phyloP scores from a whole-genome alignment of 768 basidiomycete genomes.

The Suillus fuscotomentosus region DNA sequence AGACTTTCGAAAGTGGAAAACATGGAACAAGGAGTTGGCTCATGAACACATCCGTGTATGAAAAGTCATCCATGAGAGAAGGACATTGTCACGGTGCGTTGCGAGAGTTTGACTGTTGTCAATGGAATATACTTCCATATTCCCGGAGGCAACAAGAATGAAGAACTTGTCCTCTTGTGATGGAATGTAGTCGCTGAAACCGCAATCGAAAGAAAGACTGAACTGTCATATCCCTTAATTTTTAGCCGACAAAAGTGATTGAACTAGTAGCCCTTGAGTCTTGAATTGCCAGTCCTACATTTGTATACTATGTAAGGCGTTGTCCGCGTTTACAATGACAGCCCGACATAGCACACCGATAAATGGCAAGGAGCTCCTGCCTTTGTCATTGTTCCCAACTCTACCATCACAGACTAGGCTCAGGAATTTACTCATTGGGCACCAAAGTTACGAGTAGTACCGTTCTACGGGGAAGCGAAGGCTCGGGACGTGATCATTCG shows the following conservation, averaged over 20 bases:
- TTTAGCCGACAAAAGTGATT: neutral
- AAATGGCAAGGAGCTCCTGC: constrained; percentile 68
- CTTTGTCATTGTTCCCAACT: constrained; percentile 93
- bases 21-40: neutral
- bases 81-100: constrained; percentile 35
- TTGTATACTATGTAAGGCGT: constrained; percentile 43
- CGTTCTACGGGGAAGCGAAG: constrained; percentile 80
- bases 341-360: constrained; percentile 48
- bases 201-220: constrained; percentile 36
- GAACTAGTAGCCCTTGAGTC: constrained; percentile 37
- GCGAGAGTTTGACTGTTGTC: constrained; percentile 27
- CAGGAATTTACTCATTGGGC: constrained; percentile 85
- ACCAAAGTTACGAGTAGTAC: constrained; percentile 70
- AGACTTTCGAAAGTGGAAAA: constrained; percentile 5
- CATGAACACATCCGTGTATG: constrained; percentile 52
- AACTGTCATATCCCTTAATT: constrained; percentile 30
- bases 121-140: constrained; percentile 51
- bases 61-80: constrained; percentile 42
- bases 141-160: constrained; percentile 44
- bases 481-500: constrained; percentile 77
- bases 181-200: constrained; percentile 55
- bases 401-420: constrained; percentile 94
- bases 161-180: constrained; percentile 45
- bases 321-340: constrained; percentile 17
- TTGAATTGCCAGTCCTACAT: constrained; percentile 49